These are phyloP conservation scores for Carex kokanica DNA, from an alignment of 176 grass and related monocot species.

Conservation along the genomic window DNA sequence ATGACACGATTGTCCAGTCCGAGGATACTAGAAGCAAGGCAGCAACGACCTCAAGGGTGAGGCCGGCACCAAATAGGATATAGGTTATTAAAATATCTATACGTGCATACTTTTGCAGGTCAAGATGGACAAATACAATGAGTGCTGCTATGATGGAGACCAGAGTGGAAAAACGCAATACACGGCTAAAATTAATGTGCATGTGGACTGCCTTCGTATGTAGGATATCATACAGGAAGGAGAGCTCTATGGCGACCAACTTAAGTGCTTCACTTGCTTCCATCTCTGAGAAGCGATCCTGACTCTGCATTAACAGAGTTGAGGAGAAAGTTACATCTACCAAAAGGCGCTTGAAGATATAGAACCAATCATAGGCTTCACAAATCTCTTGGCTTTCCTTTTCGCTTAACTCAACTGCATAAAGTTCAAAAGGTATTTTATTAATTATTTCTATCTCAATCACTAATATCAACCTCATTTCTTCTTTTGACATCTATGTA, in stretches of 20 bases:
- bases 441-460: no score
- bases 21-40: constrained; percentile 11
- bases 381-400: not conserved
- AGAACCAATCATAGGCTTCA: constrained; percentile 33
- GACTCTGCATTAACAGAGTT: constrained; percentile 22
- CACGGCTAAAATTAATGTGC: not conserved
- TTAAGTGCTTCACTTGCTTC: not conserved
- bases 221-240: constrained; percentile 30
- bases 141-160: constrained; percentile 23
- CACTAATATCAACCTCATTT: no score
- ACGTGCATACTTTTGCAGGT: not conserved
- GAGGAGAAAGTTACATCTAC: constrained; percentile 59
- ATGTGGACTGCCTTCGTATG: constrained; percentile 44
- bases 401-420: not conserved
- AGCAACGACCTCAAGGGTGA: not conserved
- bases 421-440: not conserved
- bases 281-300: not conserved
- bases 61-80: constrained; percentile 32
- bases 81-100: constrained; percentile 48
- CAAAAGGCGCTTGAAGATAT: constrained; percentile 43
- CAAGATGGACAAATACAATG: constrained; percentile 7
- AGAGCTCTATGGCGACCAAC: constrained; percentile 50
- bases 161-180: constrained; percentile 25
- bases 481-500: no score
- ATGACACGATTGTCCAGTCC: not conserved